Evolutionary conservation across 345 rosid genomes (phyloP).

Genomic region (Noccaea bulbosa): DNA sequence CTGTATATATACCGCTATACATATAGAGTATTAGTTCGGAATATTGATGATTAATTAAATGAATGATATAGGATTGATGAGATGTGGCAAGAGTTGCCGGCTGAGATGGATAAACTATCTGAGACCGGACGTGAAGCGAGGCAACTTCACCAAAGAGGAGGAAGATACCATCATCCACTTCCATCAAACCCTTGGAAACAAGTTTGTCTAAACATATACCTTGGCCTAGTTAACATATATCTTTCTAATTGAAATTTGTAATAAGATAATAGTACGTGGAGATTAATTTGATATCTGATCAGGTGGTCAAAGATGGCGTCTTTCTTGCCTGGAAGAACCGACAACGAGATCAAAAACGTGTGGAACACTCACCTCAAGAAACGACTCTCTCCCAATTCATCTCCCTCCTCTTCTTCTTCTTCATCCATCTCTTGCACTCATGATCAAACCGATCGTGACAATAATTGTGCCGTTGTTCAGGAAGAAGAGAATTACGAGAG

Average conservation of each 20-base stretch:
- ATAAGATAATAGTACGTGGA: neutral
- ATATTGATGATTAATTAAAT: neutral
- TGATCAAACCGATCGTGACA: neutral
- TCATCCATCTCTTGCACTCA: conserved; percentile 34
- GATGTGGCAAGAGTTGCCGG: conserved; percentile 84
- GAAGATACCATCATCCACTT: conserved; percentile 68
- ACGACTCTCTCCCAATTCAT: conserved; percentile 25
- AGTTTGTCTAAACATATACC: conserved; percentile 45
- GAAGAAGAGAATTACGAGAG: conserved; percentile 17
- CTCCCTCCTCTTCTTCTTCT: conserved; percentile 48
- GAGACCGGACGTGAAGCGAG: conserved; percentile 79
- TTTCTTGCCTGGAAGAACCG: conserved; percentile 74
- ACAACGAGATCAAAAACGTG: conserved; percentile 77
- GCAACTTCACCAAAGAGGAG: conserved; percentile 68
- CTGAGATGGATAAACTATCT: conserved; percentile 75
- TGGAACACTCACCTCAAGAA: conserved; percentile 80
- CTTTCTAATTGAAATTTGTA: neutral
- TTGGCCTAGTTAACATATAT: neutral
- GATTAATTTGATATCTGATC: conserved; percentile 1
- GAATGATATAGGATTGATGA: conserved; percentile 54
- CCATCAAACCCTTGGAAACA: conserved; percentile 74
- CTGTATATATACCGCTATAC: neutral
- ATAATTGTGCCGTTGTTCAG: conserved; percentile 4
- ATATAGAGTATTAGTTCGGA: conserved; percentile 3
- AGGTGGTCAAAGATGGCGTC: conserved; percentile 91